Evolutionary conservation across 2,329 filamentous ascomycete species (phyloP), one percentile per base, ranked within the genome.

Genomic region (Scedosporium dehoogii): DNA sequence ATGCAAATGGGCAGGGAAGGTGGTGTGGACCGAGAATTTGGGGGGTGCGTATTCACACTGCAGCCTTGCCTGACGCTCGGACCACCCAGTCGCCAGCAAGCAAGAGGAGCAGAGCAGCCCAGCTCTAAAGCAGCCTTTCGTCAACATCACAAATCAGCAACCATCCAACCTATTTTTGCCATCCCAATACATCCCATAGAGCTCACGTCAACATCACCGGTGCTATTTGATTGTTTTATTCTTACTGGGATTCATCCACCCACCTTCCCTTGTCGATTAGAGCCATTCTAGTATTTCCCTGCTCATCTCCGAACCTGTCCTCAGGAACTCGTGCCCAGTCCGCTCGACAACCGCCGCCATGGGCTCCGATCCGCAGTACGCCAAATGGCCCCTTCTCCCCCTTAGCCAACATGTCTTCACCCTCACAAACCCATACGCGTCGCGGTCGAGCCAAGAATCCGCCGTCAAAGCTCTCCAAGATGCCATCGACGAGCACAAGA

Each of bases 321-420:
- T 56, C n/a, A 23, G 29, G 23, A 62, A n/a, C 55, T 58, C 60
- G 18, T 44, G 53, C 51, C 38, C n/a, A 29, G 21, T 21, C 18
- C 62, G 27, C 16, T 23, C 38, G 16, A 42, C 38, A 21, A 60
- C 62, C 67, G 66, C 67, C 72, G 84, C 78, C 79, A 92, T 88
- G 85, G 85, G 85, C 70, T 84, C 90, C 72, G 90, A 94, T 77
- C 89, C 89, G 68, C 90, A 92, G 76, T 92, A 92, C 78, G 87
- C 89, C 70, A 90, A 91, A 77, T 93, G 89, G 79, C 90, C 91
- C 65, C 81, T 91, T 75, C 85, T 94, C 73, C 84, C 89, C 69
- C 83, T 96, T 70, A 85, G 89, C 66, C 90, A 94, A 79, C 86
- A 92, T 73, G 90, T 94, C 76, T 94, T 94, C 79, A 88, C 88